Conservation (phyloP, 176 grass and related monocot species). For the Eragrostis curvula region DNA sequence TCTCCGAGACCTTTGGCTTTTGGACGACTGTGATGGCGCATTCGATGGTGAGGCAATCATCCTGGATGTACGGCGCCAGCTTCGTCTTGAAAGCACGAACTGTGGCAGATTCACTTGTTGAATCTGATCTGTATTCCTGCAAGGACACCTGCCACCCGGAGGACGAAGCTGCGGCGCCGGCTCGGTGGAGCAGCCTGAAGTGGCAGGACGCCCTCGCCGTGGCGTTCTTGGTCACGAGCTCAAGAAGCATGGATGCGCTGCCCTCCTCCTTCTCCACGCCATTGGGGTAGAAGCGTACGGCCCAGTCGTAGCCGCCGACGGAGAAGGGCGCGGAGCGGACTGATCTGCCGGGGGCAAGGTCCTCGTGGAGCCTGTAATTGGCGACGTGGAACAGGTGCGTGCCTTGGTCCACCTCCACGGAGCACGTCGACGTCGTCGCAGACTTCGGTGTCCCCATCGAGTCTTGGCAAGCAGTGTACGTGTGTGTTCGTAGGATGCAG, state of each 20-base stretch:
- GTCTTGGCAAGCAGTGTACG: no score
- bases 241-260: neutral
- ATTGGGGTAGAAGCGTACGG: neutral
- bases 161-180: neutral
- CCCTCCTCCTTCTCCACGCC: neutral
- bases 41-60: neutral
- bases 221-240: neutral
- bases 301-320: slow-evolving; percentile 1
- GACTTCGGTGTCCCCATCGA: no score
- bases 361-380: neutral
- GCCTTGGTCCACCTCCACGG: neutral
- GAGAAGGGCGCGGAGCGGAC: neutral
- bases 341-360: neutral
- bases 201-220: neutral
- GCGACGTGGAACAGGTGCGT: neutral
- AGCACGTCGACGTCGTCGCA: neutral
- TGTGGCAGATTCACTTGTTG: neutral
- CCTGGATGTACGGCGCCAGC: neutral
- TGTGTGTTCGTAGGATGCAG: no score
- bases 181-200: neutral
- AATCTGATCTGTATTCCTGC: neutral
- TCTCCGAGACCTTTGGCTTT: no score
- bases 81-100: neutral
- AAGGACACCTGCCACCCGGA: neutral
- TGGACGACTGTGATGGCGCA: neutral